A percentile compares a stretch with the other conserved stretches of the same genome.
phyloP scores from a whole-genome alignment of 495 filamentous ascomycete species.

The Xylaria bambusicola region DNA sequence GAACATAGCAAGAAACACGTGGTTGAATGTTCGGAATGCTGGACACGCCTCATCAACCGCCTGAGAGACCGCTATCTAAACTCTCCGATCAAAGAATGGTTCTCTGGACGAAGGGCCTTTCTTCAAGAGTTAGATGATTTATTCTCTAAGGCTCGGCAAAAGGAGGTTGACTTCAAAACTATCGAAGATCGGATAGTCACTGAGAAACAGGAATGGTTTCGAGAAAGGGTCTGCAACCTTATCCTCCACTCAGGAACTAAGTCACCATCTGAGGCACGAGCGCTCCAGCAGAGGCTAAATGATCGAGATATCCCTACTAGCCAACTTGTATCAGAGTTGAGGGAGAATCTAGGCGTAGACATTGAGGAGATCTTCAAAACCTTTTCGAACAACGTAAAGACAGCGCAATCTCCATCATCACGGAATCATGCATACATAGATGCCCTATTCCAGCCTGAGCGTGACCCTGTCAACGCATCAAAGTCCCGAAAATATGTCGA shows the following conservation, averaged over 20 bases:
- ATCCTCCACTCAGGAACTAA: conserved; percentile 31
- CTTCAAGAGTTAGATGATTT: conserved; percentile 43
- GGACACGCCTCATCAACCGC: conserved; percentile 38
- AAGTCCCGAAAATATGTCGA: conserved; percentile 43
- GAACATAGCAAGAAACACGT: conserved; percentile 36
- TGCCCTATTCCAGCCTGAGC: conserved; percentile 35
- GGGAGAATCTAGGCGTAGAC: conserved; percentile 26
- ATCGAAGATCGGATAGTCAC: conserved; percentile 45
- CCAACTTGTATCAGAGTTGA: conserved; percentile 32
- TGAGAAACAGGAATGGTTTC: conserved; percentile 47
- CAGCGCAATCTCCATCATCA: conserved; percentile 24
- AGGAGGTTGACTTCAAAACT: conserved; percentile 36
- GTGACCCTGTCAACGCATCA: conserved; percentile 21
- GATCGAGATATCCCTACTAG: conserved; percentile 29
- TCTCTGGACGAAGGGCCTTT: conserved; percentile 40
- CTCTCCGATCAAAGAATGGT: conserved; percentile 44
- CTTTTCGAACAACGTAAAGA: conserved; percentile 31
- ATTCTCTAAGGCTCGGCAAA: conserved; percentile 39
- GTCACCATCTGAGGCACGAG: conserved; percentile 26
- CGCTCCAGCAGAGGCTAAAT: conserved; percentile 27
- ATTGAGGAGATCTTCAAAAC: conserved; percentile 25
- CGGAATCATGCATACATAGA: conserved; percentile 35
- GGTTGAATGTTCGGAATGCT: conserved; percentile 42
- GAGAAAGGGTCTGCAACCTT: conserved; percentile 36
- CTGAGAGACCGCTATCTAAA: conserved; percentile 40